These are phyloP conservation scores for Phylloporus sp. DNA, from an alignment of 768 basidiomycete genomes.

Conservation along the genomic window DNA sequence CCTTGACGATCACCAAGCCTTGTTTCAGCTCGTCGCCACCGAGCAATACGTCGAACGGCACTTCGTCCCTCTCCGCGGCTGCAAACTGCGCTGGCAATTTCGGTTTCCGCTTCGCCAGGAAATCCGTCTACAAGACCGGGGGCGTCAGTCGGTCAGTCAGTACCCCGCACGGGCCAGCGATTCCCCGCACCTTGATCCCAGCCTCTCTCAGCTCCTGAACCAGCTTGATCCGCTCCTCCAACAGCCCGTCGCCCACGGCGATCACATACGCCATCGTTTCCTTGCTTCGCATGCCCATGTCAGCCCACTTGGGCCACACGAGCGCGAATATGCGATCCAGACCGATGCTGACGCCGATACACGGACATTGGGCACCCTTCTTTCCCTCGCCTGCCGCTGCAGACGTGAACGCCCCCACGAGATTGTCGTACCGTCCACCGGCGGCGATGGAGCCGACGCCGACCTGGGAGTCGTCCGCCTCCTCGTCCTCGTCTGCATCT, in stretches of 20 bases:
- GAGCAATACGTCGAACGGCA: conserved; percentile 91
- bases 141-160: neutral
- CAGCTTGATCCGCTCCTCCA: conserved; percentile 79
- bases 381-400: conserved; percentile 75
- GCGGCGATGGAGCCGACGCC: conserved; percentile 99
- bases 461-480: conserved; percentile 86
- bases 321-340: conserved; percentile 91
- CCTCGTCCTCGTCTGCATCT: conserved; percentile 60
- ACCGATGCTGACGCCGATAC: conserved; percentile 89
- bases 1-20: conserved; percentile 86
- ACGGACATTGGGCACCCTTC: conserved; percentile 66
- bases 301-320: conserved; percentile 82
- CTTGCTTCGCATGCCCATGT: conserved; percentile 76
- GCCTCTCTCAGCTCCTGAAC: conserved; percentile 76
- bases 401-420: conserved; percentile 87
- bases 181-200: conserved; percentile 76
- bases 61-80: conserved; percentile 84
- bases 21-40: conserved; percentile 79
- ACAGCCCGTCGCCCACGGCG: conserved; percentile 81
- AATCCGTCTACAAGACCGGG: conserved; percentile 75
- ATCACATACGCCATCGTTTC: conserved; percentile 94
- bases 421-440: conserved; percentile 92
- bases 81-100: conserved; percentile 85
- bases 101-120: conserved; percentile 88
- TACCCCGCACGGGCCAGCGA: neutral